These are phyloP conservation scores for Pseudoscleropodium purum DNA, from an alignment of 225 moss, liverwort and hornwort species.

Conservation along the genomic window DNA sequence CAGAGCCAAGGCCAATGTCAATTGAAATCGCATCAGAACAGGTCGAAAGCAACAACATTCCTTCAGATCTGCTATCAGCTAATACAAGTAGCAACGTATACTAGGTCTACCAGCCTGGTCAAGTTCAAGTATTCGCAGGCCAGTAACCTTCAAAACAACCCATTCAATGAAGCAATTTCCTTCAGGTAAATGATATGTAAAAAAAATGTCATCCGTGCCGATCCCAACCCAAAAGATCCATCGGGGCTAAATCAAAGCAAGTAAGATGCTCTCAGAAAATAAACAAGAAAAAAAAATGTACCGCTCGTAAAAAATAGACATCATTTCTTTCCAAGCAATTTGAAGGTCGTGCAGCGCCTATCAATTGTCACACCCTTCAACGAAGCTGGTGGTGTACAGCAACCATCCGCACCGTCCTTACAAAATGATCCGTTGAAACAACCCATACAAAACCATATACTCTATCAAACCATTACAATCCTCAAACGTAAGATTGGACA, in stretches of 20 bases:
- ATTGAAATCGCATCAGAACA: not conserved
- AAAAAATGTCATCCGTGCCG: too few species aligned
- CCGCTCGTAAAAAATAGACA: too few species aligned
- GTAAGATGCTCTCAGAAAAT: too few species aligned
- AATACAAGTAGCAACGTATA: too few species aligned
- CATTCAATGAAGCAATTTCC: not conserved
- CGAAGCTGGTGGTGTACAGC: fast-evolving
- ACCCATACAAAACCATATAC: fast-evolving
- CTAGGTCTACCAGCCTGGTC: too few species aligned
- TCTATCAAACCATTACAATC: too few species aligned
- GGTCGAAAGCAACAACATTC: not conserved
- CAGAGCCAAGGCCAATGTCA: not conserved
- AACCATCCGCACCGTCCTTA: fast-evolving
- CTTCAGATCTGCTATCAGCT: not conserved
- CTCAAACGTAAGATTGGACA: fast-evolving
- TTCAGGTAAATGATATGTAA: not conserved
- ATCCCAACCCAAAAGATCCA: too few species aligned
- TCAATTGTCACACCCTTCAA: not conserved
- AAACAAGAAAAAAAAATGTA: too few species aligned
- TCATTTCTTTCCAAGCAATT: not conserved
- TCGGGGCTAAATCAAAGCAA: too few species aligned
- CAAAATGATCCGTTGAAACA: not conserved
- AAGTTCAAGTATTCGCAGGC: not conserved
- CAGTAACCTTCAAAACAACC: too few species aligned
- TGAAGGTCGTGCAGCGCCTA: not conserved